phyloP scores from a whole-genome alignment of 495 filamentous ascomycete genomes.

The Tuber calosporum region DNA sequence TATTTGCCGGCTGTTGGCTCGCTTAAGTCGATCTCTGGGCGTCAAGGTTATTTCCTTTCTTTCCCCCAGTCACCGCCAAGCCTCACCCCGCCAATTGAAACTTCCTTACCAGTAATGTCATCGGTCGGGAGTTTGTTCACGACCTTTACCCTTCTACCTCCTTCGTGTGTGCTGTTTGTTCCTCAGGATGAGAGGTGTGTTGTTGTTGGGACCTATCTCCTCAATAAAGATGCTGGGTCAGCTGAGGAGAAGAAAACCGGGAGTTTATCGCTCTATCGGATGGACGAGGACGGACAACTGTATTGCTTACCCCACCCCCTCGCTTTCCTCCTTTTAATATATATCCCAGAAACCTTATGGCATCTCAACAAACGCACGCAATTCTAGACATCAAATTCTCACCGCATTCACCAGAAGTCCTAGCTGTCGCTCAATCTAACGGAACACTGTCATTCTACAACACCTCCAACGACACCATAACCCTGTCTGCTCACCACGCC shows the following conservation, averaged over 20 bases:
- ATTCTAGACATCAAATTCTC: conserved; percentile 84
- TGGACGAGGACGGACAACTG: background rate
- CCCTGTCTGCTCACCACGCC: conserved; percentile 37
- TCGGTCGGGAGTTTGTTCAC: conserved; percentile 14
- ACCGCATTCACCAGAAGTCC: conserved; percentile 48
- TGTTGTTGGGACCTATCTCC: conserved; percentile 77
- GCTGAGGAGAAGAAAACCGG: conserved; percentile 55
- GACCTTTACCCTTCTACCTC: conserved; percentile 51
- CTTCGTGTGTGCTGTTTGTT: conserved; percentile 79
- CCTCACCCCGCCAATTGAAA: conserved; percentile 14
- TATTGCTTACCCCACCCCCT: background rate
- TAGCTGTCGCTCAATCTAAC: conserved; percentile 67
- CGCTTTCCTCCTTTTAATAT: conserved; percentile 16
- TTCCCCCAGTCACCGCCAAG: conserved; percentile 6
- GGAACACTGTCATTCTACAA: conserved; percentile 61
- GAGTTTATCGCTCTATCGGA: conserved; percentile 59
- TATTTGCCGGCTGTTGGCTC: conserved; percentile 7
- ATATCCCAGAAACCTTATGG: conserved; percentile 46
- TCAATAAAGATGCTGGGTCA: conserved; percentile 43
- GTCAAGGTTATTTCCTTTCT: background rate
- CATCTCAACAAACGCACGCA: conserved; percentile 49
- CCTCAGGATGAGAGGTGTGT: conserved; percentile 59
- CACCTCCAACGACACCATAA: conserved; percentile 26
- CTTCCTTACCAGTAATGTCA: background rate
- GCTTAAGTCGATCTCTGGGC: conserved; percentile 14